Base-by-base conservation (phyloP, 192 early-diverging fungal genomes). In the Anaeromyces robustus region DNA sequence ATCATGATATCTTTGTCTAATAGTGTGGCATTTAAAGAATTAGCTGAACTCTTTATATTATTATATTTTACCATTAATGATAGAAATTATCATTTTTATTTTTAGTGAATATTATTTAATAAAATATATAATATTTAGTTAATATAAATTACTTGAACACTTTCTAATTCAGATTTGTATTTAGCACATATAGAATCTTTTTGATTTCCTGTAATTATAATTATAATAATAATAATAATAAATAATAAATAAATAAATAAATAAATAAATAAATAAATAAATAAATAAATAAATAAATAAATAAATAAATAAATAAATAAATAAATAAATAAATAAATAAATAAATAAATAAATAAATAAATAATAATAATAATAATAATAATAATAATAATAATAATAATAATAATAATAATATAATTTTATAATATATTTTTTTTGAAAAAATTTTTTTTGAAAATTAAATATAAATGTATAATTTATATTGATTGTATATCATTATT, bases 381-480 rank as follows among this genome's bases (percentile, higher is more conserved):
- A 37, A 59, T 79, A 30, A 68, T 29, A 26, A 81, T 81, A 77
- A n/a, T 22, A 80, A 28, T 28, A 79, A 32, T 52, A 32, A 81
- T 80, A 28, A 41, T 41, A 39, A 80, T 29, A 80, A 28, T 26
- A 1, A 77, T 32, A 77, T 12, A 68, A 26, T 77, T 14, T 31
- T 11, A 30, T 28, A 32, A 82, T 5, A 82, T 82, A 30, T 77
- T 86, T 34, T 77, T 80, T 78, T 29, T 81, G 18, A 17, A 77
- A 22, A 12, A 84, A 30, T 52, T 85, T 82, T 11, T 52, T 30
- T 39, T 85, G 78, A 43, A 87, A 31, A 77, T 85, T 80, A 26
- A 81, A 78, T 32, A 81, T 26, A 30, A 82, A 30, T n/a, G 32
- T 30, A n/a, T n/a, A n/a, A n/a, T n/a, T n/a, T n/a, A n/a, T n/a